Base-by-base conservation (phyloP, 352 stramenopile genomes). In the Salisapilia sapeloensis region DNA sequence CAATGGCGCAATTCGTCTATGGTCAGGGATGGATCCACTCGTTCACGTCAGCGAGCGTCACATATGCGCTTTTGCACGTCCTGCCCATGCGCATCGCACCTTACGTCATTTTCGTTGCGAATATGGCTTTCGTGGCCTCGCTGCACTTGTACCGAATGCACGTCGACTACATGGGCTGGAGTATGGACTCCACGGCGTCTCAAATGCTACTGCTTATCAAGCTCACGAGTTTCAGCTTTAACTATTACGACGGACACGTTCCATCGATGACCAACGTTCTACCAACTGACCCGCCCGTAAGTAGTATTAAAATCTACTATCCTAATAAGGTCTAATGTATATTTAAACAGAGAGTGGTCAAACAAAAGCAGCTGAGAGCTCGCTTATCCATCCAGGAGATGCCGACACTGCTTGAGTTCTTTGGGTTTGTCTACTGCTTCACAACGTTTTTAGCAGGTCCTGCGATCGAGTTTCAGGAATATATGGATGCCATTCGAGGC, bases 151-250 rank as follows among this genome's bases (percentile, higher is more conserved):
- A 98, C 58, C 85, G 92, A 40, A 66, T 96, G 40, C 91, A 85
- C 43, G 83, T 96, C 23, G 93, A 97, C 53, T 98, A 97, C 48
- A 85, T 97, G 54, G 75, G 75, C 38, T 89, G 66, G 63, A 87
- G 41, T 22, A 53, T 92, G 30, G 82, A 95, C 49, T 80, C 71
- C 23, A 93, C 77, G 4, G 79, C 51, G 0, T 56, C 70, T 18
- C 80, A 94, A 50, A 95, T 95, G 87, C 61, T 97, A 24, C 53
- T 98, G 16, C 86, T 95, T 19, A 96, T 97, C 74, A 98, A 98
- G 49, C 65, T 98, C 20, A 97, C 92, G 34, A 95, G 86, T 48
- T 95, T 98, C 44, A 90, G 80, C 10, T 98, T 84, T 67, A 98
- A 98, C 54, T 75, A 96, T 36, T 87, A 94, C 58, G 93, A 98